phyloP scores from a whole-genome alignment of 192 early-diverging fungal species.

The Entrophospora sp. region DNA sequence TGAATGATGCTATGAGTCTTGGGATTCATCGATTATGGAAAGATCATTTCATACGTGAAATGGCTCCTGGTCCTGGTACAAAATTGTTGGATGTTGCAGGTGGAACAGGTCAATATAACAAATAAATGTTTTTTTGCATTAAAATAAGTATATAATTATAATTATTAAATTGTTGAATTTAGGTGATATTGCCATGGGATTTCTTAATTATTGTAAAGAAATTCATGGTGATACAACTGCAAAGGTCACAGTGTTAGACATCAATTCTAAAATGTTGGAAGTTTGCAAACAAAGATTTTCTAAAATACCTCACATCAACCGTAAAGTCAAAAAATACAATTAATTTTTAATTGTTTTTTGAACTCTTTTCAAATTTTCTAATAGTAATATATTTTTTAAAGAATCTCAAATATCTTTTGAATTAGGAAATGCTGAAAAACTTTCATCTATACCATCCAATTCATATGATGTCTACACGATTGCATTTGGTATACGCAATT shows the following conservation, averaged over 20 bases:
- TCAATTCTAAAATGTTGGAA: constrained; percentile 93
- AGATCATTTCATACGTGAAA: constrained; percentile 76
- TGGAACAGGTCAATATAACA: constrained; percentile 88
- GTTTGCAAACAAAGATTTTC: constrained; percentile 74
- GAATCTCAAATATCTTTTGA: constrained; percentile 61
- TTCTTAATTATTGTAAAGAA: constrained; percentile 73
- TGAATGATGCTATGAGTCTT: constrained; percentile 95
- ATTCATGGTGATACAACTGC: constrained; percentile 55
- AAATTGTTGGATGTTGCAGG: constrained; percentile 94
- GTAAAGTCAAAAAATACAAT: constrained; percentile 21
- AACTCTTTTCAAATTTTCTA: neutral
- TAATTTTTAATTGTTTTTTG: neutral
- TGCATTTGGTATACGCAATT: constrained; percentile 97
- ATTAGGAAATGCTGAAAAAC: constrained; percentile 84
- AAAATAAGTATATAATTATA: neutral
- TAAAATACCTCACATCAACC: constrained; percentile 37
- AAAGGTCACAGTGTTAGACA: constrained; percentile 84
- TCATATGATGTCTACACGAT: constrained; percentile 93
- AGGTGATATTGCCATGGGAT: constrained; percentile 94
- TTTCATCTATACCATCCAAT: constrained; percentile 62
- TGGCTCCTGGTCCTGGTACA: constrained; percentile 75
- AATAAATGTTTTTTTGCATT: no score
- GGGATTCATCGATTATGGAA: constrained; percentile 97
- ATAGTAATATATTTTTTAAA: constrained; percentile 6
- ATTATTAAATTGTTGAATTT: neutral